These are phyloP conservation scores for Artemisia annua DNA, from an alignment of 129 eudicot species.

Conservation along the genomic window DNA sequence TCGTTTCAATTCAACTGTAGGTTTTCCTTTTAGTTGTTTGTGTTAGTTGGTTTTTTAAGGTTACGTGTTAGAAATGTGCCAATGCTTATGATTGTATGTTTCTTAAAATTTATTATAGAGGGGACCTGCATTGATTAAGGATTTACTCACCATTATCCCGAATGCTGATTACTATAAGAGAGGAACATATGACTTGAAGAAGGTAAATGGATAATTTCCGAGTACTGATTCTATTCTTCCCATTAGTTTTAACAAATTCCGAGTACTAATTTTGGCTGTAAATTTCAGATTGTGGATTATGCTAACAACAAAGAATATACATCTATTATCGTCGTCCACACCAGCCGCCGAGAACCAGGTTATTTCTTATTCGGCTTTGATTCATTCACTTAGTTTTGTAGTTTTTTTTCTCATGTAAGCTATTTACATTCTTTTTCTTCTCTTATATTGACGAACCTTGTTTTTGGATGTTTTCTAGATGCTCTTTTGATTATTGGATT, in stretches of 20 bases:
- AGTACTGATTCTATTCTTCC: no score
- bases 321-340: slow-evolving; percentile 86
- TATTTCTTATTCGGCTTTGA: not conserved
- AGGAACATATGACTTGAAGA: slow-evolving; percentile 97
- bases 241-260: no score
- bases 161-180: slow-evolving; percentile 80
- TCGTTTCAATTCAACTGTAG: slow-evolving; percentile 84
- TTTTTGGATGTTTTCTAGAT: slow-evolving; percentile 41
- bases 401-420: not conserved
- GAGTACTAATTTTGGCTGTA: no score
- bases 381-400: not conserved
- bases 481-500: slow-evolving; percentile 80
- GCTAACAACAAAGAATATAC: slow-evolving; percentile 82
- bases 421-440: not conserved
- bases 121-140: slow-evolving; percentile 87
- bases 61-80: not conserved
- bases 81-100: slow-evolving; percentile 8
- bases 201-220: slow-evolving; percentile 28
- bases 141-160: slow-evolving; percentile 72
- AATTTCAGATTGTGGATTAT: slow-evolving; percentile 77
- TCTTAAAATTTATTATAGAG: slow-evolving; percentile 47
- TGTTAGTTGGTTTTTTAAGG: not conserved
- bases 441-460: not conserved
- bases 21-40: slow-evolving; percentile 16
- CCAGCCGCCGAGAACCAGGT: slow-evolving; percentile 99